Percentiles rank a stretch among this genome's conserved stretches.
These are phyloP conservation scores for Acorus gramineus DNA, from an alignment of 106 monocot species.

Conservation along the genomic window DNA sequence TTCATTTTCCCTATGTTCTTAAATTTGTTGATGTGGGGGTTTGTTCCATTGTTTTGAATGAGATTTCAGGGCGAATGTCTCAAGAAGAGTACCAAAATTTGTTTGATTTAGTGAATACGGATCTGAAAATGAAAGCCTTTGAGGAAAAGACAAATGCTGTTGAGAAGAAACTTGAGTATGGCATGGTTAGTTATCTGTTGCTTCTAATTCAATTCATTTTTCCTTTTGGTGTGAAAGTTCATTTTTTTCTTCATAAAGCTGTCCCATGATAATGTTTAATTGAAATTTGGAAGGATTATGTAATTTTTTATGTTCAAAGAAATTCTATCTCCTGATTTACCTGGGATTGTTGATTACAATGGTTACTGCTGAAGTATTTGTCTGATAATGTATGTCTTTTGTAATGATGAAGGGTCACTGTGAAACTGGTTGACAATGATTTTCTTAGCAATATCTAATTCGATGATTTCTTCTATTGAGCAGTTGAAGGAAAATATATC, in stretches of 20 bases:
- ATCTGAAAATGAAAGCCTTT: slow-evolving; percentile 48
- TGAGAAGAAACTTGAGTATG: slow-evolving; percentile 13
- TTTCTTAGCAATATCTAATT: background rate
- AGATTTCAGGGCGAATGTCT: slow-evolving; percentile 31
- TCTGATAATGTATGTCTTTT: background rate
- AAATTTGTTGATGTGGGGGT: background rate
- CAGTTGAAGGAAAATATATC: slow-evolving; percentile 74
- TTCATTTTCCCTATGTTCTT: too few relatives aligned
- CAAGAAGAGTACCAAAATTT: slow-evolving; percentile 57
- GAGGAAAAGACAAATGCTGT: slow-evolving; percentile 7
- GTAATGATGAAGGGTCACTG: too few relatives aligned
- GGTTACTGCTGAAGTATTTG: background rate
- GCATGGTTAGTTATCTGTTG: slow-evolving; percentile 18
- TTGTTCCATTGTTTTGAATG: background rate
- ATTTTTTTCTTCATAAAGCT: background rate
- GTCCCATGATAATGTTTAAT: too few relatives aligned
- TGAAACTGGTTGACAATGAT: background rate
- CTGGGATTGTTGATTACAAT: background rate
- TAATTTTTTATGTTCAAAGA: too few relatives aligned
- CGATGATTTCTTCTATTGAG: slow-evolving; percentile 4
- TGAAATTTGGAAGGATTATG: too few relatives aligned
- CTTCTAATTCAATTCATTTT: background rate
- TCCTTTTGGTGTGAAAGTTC: too few relatives aligned
- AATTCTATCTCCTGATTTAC: too few relatives aligned
- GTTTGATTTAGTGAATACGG: slow-evolving; percentile 68